phyloP scores from a whole-genome alignment of 2,329 filamentous ascomycete species.

The Sclerotinia spermophila region DNA sequence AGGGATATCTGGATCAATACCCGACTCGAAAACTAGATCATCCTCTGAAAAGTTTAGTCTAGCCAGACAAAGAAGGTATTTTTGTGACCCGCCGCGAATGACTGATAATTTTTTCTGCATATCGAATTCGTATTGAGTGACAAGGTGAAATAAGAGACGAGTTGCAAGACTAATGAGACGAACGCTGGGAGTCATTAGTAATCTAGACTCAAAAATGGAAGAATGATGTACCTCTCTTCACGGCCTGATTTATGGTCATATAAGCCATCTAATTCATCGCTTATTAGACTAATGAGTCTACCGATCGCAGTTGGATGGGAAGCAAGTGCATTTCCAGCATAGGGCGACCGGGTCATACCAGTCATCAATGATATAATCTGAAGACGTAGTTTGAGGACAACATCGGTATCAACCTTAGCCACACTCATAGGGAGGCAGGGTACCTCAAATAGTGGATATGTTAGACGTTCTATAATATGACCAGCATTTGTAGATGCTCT shows the following conservation, averaged over 20 bases:
- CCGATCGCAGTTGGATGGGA: constrained; percentile 67
- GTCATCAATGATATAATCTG: constrained; percentile 50
- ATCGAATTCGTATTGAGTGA: constrained; percentile 61
- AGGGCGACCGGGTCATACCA: constrained; percentile 58
- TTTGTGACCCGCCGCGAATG: constrained; percentile 71
- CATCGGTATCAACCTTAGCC: constrained; percentile 29
- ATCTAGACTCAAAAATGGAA: constrained; percentile 3
- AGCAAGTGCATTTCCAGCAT: constrained; percentile 64
- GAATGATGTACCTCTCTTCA: constrained; percentile 41
- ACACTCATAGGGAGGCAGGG: constrained; percentile 36
- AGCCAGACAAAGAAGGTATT: constrained; percentile 76
- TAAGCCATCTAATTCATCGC: constrained; percentile 64
- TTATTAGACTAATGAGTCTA: constrained; percentile 69
- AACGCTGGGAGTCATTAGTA: constrained; percentile 32
- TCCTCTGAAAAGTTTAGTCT: constrained; percentile 81
- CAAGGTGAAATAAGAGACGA: constrained; percentile 57
- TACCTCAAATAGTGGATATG: constrained; percentile 44
- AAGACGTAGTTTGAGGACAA: constrained; percentile 32
- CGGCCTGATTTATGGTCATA: constrained; percentile 46
- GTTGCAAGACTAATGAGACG: constrained; percentile 56
- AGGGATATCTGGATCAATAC: constrained; percentile 72
- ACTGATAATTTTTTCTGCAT: constrained; percentile 68
- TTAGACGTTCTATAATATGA: constrained; percentile 39
- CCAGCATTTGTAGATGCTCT: constrained; percentile 41
- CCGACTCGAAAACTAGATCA: constrained; percentile 70